phyloP scores from a whole-genome alignment of 2,329 filamentous ascomycete genomes.

The Geosmithia putterillii region DNA sequence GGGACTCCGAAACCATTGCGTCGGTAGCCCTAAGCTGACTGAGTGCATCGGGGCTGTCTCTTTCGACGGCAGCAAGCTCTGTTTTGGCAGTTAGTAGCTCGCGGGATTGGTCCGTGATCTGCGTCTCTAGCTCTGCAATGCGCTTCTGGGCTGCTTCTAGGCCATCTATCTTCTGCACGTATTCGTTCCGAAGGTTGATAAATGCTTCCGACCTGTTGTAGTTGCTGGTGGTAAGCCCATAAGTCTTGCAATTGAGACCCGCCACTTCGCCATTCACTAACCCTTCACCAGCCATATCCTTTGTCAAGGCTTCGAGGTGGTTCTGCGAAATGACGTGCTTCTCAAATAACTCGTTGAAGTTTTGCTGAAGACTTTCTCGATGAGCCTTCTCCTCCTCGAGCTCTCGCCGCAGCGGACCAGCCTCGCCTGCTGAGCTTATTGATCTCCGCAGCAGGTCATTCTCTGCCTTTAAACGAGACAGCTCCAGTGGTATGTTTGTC shows the following conservation, averaged over 20 bases:
- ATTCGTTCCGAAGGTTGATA: conserved; percentile 35
- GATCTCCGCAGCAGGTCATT: conserved; percentile 45
- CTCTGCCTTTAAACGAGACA: conserved; percentile 49
- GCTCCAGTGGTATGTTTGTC: conserved; percentile 29
- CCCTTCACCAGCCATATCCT: conserved; percentile 39
- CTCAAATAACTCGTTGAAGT: conserved; percentile 44
- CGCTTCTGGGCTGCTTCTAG: conserved; percentile 30
- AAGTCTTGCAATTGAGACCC: conserved; percentile 9
- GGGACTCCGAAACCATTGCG: conserved; percentile 43
- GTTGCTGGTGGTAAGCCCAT: conserved; percentile 30
- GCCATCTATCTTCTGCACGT: conserved; percentile 31
- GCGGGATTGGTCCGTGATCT: conserved; percentile 40
- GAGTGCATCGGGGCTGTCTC: conserved; percentile 41
- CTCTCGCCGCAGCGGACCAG: conserved; percentile 39
- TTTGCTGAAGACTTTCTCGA: conserved; percentile 37
- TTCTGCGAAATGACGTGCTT: conserved; percentile 44
- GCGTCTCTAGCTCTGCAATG: conserved; percentile 30
- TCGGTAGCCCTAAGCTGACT: conserved; percentile 48
- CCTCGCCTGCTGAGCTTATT: conserved; percentile 40
- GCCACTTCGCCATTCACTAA: conserved; percentile 29
- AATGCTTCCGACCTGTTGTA: conserved; percentile 41
- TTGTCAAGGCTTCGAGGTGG: conserved; percentile 42
- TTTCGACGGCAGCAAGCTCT: conserved; percentile 40
- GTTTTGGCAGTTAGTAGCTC: conserved; percentile 39
- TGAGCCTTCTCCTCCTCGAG: conserved; percentile 41